phyloP scores from a whole-genome alignment of 805 yeast genomes.

The Wickerhamomyces pijperi region DNA sequence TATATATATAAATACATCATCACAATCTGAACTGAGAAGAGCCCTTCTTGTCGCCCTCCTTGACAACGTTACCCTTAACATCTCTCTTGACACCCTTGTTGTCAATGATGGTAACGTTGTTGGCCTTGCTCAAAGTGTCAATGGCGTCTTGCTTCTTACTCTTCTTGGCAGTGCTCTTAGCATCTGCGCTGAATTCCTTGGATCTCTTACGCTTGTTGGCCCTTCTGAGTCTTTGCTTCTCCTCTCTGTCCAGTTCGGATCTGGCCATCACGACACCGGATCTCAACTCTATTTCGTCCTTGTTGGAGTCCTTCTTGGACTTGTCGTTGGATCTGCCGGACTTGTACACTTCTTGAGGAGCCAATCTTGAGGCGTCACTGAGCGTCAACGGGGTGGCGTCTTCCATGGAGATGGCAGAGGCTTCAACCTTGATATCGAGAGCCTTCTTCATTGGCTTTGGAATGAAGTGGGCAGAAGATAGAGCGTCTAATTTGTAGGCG shows the following conservation, averaged over 20 bases:
- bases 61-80: constrained; percentile 54
- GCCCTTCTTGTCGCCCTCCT: constrained; percentile 21
- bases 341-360: constrained; percentile 89
- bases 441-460: constrained; percentile 82
- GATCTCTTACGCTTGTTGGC: constrained; percentile 75
- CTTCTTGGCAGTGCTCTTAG: constrained; percentile 30
- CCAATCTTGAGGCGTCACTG: constrained; percentile 63
- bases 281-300: constrained; percentile 49
- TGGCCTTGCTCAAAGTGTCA: constrained; percentile 60
- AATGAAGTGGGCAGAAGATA: constrained; percentile 88
- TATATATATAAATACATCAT: background rate
- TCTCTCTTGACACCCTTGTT: constrained; percentile 67
- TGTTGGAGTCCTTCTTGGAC: constrained; percentile 22
- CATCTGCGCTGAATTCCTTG: constrained; percentile 30
- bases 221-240: constrained; percentile 77
- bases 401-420: constrained; percentile 82
- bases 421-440: constrained; percentile 71
- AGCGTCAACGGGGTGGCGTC: constrained; percentile 90
- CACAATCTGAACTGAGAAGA: constrained; percentile 14
- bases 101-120: constrained; percentile 70
- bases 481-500: constrained; percentile 68
- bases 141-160: constrained; percentile 52
- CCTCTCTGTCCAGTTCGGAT: constrained; percentile 74
- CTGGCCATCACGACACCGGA: constrained; percentile 75
- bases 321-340: constrained; percentile 31